Base-by-base conservation (phyloP, 345 rosid genomes). In the Turritis glabra region DNA sequence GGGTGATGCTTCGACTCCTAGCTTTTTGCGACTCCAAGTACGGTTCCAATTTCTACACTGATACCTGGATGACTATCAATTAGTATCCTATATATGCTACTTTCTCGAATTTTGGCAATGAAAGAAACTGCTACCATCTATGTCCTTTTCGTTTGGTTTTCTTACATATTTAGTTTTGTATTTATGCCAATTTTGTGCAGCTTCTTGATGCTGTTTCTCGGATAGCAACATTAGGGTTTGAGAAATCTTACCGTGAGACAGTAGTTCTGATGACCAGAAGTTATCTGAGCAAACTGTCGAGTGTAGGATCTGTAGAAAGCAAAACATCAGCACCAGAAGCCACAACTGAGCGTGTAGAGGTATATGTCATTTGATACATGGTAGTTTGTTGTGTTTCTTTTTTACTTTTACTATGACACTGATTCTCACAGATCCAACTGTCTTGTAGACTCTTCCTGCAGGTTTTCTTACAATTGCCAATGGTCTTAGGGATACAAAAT, bases 151-250 rank as follows among this genome's bases (percentile, higher is more conserved):
- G 46, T 51, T 81, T 67, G 35, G 38, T 27, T 55, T 71, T 63
- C 74, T 37, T 63, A 55, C 69, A 64, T 70, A 23, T 74, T 82
- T 72, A 77, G 79, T 54, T 75, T 58, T 68, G 51, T 74, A 72
- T 66, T 19, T 44, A 60, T 30, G 73, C 66, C 63, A 60, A 78
- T 53, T 64, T 54, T 66, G 33, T 87, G 82, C 92, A 96, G 98
- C 94, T 96, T 83, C 91, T 92, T 77, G 99, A 92, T 89, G 99
- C 98, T 71, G 96, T 90, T 72, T 90, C 99, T 79, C 96, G 86
- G 71, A 84, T 96, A 67, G 96, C 99, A 75, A 92, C 96, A 82
- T 85, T 96, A 82, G 98, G 99, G 59, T 96, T 92, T 79, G 99
- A 92, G 86, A 96, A 96, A 85, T 90, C 99, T 38, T 96, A 89